Evolutionary conservation across 2,329 filamentous ascomycete species (phyloP).

Genomic region (Sphaerulina vaccinii): DNA sequence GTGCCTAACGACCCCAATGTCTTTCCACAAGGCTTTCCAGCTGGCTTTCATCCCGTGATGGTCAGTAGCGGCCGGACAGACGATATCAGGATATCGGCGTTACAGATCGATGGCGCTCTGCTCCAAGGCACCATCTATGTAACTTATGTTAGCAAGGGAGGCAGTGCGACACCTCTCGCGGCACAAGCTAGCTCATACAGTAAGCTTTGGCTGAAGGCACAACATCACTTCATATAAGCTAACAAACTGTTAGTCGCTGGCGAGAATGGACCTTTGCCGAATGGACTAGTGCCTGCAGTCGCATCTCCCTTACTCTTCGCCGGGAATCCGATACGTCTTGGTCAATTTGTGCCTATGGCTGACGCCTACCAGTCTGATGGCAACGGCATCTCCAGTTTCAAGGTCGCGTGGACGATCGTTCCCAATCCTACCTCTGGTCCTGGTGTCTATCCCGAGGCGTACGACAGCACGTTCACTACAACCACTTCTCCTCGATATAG

Average conservation of each 20-base stretch:
- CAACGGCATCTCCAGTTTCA: slow-evolving; percentile 14
- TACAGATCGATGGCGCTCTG: slow-evolving; percentile 28
- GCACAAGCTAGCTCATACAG: slow-evolving; percentile 20
- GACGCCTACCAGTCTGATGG: slow-evolving; percentile 23
- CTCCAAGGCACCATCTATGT: slow-evolving; percentile 15
- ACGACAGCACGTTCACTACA: slow-evolving; percentile 22
- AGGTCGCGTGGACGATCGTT: slow-evolving; percentile 23
- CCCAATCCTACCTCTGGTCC: slow-evolving; percentile 29
- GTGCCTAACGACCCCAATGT: slow-evolving; percentile 22
- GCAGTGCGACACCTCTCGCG: slow-evolving; percentile 14
- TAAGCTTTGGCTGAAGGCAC: not conserved
- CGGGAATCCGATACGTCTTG: slow-evolving; percentile 23
- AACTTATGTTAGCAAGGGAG: slow-evolving; percentile 22
- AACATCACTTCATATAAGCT: not conserved
- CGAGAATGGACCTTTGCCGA: slow-evolving; percentile 20
- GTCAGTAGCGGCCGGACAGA: slow-evolving; percentile 15
- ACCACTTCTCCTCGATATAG: slow-evolving; percentile 11
- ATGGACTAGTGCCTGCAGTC: slow-evolving; percentile 26
- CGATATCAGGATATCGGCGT: slow-evolving; percentile 27
- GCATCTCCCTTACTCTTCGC: slow-evolving; percentile 25
- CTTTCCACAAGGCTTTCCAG: slow-evolving; percentile 26
- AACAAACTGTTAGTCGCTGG: slow-evolving; percentile 19
- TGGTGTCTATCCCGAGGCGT: slow-evolving; percentile 26
- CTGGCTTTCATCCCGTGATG: slow-evolving; percentile 26
- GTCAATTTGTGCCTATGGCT: slow-evolving; percentile 20